phyloP scores from a whole-genome alignment of 192 early-diverging fungal genomes.

The Backusella macrospora region DNA sequence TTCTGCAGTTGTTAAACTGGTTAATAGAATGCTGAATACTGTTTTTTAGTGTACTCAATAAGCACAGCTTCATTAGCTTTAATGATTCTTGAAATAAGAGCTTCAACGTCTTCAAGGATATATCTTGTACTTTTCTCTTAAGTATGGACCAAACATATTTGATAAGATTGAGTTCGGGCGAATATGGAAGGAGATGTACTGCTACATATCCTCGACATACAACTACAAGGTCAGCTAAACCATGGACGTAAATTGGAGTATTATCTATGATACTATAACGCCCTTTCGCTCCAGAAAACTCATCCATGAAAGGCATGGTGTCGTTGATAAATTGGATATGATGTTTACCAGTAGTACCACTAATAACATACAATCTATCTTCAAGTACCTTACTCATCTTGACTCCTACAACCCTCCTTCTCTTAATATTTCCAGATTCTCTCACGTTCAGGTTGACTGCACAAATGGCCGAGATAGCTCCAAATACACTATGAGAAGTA shows the following conservation, averaged over 20 bases:
- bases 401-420: neutral
- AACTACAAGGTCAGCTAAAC: neutral
- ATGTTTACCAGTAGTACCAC: neutral
- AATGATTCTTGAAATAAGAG: no score
- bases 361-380: constrained; percentile 9
- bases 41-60: no score
- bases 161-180: constrained; percentile 17
- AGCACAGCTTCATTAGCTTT: no score
- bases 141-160: constrained; percentile 33
- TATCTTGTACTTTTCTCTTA: constrained; percentile 14
- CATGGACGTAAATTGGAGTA: constrained; percentile 18
- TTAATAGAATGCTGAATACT: no score
- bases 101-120: no score
- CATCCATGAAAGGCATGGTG: constrained; percentile 1
- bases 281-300: constrained; percentile 23
- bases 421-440: no score
- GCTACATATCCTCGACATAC: constrained; percentile 9
- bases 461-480: neutral
- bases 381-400: neutral
- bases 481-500: neutral
- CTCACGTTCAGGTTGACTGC: neutral
- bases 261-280: constrained; percentile 35
- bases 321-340: neutral
- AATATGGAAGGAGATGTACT: constrained; percentile 21
- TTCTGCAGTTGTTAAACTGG: no score